Evolutionary conservation across 305 asterid species (phyloP), one percentile per base, ranked within the genome.

Genomic region (Fraxinus xanthoxyloides): DNA sequence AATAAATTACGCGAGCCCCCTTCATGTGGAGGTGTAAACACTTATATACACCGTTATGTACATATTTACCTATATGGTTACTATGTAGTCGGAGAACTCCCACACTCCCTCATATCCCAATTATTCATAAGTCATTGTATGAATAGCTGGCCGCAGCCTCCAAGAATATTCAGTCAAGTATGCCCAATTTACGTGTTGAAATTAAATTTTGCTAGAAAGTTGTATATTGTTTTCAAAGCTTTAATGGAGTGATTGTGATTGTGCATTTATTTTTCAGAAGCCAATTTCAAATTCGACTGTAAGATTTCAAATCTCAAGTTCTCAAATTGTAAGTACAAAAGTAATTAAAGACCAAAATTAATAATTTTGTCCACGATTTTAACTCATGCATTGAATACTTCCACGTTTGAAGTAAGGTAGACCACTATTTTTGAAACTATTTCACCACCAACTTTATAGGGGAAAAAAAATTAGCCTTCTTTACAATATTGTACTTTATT

Each of bases 391-490:
- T 73, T 78, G 17, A 40, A 40, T 40, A 40, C 51, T 40, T 40
- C 17, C 17, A 40, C 51, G 51, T 10, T 40, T 40, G 4, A 10
- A 9, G 51, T 40, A 10, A 10, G 4, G 17, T 40, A 40, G 15
- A 4, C 51, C 4, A 40, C 51, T 40, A 40, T 40, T 36, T 36
- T 36, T 36, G 74, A 84, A 24, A 38, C 59, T 26, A 21, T 72
- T 72, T 79, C 86, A 26, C 43, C 80, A 74, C 40, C 51, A 34
- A 76, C 77, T 32, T 70, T 70, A 9, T 17, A 24, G 3, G 23
- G 10, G 5, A 12, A 70, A 70, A 10, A 1, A 12, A 70, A 2
- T 72, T 32, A 4, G n/a, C 23, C 35, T 46, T 46, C 0, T 65
- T 67, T 48, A 19, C 10, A 13, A 12, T 43, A 43, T 43, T 43